These are phyloP conservation scores for Colletotrichum chrysophilum DNA, from an alignment of 2,329 filamentous ascomycete species.

Conservation along the genomic window DNA sequence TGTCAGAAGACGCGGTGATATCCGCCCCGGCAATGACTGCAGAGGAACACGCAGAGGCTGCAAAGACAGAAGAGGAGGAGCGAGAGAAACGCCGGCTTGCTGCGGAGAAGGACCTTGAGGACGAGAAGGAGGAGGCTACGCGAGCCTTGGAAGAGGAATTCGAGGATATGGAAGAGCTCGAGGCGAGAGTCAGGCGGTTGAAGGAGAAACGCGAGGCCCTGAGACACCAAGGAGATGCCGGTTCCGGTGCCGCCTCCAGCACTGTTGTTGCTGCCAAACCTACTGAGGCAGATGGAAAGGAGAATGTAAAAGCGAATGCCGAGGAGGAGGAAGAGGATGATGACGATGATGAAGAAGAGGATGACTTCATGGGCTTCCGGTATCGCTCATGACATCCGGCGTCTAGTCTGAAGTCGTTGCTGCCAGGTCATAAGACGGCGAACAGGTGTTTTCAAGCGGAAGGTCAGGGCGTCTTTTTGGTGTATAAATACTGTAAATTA, in stretches of 20 bases:
- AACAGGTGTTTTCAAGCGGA: background rate
- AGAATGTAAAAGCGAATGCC: constrained; percentile 30
- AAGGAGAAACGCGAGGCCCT: constrained; percentile 76
- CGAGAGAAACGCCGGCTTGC: constrained; percentile 57
- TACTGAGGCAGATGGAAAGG: constrained; percentile 28
- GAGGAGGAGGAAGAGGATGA: constrained; percentile 38
- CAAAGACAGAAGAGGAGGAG: constrained; percentile 54
- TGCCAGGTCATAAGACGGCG: background rate
- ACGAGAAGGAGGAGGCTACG: constrained; percentile 78
- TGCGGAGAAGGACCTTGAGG: constrained; percentile 61
- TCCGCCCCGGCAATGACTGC: constrained; percentile 71
- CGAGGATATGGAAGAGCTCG: constrained; percentile 82
- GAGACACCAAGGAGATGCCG: constrained; percentile 43
- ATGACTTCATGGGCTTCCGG: constrained; percentile 65
- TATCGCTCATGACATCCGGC: constrained; percentile 38
- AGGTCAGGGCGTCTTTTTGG: background rate
- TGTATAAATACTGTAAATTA: constrained; percentile 20
- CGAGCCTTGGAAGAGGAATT: constrained; percentile 78
- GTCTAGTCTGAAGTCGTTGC: background rate
- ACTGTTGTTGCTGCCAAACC: constrained; percentile 20
- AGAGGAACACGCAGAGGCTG: constrained; percentile 63
- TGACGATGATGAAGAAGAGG: constrained; percentile 53
- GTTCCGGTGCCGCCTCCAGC: constrained; percentile 20
- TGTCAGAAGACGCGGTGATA: constrained; percentile 62
- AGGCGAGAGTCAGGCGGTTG: constrained; percentile 71